phyloP scores from a whole-genome alignment of 2,329 filamentous ascomycete genomes.

The Juglanconis oblonga region DNA sequence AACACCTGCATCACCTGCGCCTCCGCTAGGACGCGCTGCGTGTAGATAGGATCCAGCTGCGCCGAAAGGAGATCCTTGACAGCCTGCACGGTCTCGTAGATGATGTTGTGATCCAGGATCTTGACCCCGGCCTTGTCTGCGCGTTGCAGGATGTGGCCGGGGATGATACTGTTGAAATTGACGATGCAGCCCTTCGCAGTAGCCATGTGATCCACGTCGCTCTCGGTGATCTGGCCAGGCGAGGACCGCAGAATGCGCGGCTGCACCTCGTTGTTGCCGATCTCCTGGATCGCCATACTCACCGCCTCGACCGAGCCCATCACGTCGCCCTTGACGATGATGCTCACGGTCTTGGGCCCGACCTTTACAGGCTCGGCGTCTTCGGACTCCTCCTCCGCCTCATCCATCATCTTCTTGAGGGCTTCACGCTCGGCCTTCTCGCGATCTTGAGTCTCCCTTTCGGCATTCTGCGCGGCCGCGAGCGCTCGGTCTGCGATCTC shows the following conservation, averaged over 20 bases:
- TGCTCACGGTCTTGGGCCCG: slow-evolving; percentile 61
- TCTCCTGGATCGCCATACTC: slow-evolving; percentile 67
- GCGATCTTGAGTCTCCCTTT: slow-evolving; percentile 61
- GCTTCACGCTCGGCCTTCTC: slow-evolving; percentile 49
- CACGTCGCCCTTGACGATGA: slow-evolving; percentile 90
- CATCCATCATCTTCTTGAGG: slow-evolving; percentile 33
- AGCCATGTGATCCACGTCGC: slow-evolving; percentile 83
- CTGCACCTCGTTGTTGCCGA: slow-evolving; percentile 82
- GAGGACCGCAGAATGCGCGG: slow-evolving; percentile 73
- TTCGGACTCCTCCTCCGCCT: slow-evolving; percentile 33
- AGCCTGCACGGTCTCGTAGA: slow-evolving; percentile 76
- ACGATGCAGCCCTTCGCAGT: slow-evolving; percentile 73
- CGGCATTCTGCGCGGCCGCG: slow-evolving; percentile 78
- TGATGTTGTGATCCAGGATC: slow-evolving; percentile 83
- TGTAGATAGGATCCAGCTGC: slow-evolving; percentile 64
- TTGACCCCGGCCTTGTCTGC: slow-evolving; percentile 70
- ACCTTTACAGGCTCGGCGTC: slow-evolving; percentile 28
- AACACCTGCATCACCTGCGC: slow-evolving; percentile 84
- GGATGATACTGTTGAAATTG: slow-evolving; percentile 77
- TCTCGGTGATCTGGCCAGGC: slow-evolving; percentile 78
- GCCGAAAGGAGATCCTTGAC: slow-evolving; percentile 66
- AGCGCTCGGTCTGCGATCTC: slow-evolving; percentile 70
- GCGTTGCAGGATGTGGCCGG: slow-evolving; percentile 63
- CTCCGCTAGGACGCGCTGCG: slow-evolving; percentile 75
- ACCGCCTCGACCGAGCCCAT: slow-evolving; percentile 93